phyloP scores from a whole-genome alignment of 2,329 filamentous ascomycete species.

The Scedosporium dehoogii region DNA sequence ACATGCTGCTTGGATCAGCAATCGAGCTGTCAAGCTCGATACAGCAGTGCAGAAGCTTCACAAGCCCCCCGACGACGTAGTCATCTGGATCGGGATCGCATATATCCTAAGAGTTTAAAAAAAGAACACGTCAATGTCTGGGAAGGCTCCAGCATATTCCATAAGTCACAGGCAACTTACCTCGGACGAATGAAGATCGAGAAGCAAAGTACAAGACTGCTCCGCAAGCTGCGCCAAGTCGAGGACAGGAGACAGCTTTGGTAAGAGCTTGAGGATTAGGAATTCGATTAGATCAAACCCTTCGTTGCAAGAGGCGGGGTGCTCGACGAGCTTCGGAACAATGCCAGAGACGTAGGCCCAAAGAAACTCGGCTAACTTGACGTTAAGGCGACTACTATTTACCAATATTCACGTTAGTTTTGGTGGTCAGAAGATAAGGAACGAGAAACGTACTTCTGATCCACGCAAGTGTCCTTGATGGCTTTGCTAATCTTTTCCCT shows the following conservation, averaged over 20 bases:
- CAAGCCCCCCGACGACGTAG: conserved; percentile 21
- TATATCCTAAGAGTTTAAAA: conserved; percentile 8
- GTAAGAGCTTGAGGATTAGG: conserved; percentile 15
- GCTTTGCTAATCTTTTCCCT: not conserved
- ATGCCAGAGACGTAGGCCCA: conserved; percentile 34
- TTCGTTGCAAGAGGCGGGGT: conserved; percentile 30
- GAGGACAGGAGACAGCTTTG: conserved; percentile 3
- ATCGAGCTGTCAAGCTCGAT: conserved; percentile 8
- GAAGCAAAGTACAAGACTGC: conserved; percentile 22
- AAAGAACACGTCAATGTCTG: not conserved
- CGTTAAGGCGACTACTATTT: not conserved
- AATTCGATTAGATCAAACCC: conserved; percentile 30
- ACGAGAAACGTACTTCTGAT: not conserved
- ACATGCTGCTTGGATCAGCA: not conserved
- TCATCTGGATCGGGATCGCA: conserved; percentile 14
- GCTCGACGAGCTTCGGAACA: conserved; percentile 22
- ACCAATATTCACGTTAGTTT: not conserved
- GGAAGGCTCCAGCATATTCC: too few relatives aligned
- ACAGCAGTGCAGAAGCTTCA: conserved; percentile 23
- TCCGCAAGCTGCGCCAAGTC: conserved; percentile 14
- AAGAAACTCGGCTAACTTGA: conserved; percentile 21
- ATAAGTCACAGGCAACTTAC: conserved; percentile 13
- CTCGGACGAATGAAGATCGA: conserved; percentile 30
- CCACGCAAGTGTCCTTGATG: conserved; percentile 1
- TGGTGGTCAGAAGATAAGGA: too few relatives aligned